Percentiles rank a stretch among this genome's conserved stretches.
Evolutionary conservation across 2,329 filamentous ascomycete genomes (phyloP).

Genomic region (Rutstroemia sp.): DNA sequence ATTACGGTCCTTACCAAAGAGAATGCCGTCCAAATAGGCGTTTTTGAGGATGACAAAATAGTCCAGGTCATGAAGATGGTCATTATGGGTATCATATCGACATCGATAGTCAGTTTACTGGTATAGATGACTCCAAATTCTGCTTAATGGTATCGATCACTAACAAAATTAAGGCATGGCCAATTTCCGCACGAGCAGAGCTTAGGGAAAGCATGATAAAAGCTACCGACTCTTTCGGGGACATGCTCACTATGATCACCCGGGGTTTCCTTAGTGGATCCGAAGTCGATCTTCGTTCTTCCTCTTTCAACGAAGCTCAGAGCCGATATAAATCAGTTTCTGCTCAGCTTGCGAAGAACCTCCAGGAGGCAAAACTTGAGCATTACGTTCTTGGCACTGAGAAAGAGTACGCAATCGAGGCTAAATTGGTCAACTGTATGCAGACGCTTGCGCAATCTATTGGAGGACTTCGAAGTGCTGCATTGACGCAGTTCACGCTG

Average conservation of each 20-base stretch:
- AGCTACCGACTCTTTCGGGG: slow-evolving; percentile 66
- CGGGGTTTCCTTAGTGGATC: slow-evolving; percentile 76
- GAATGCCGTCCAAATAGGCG: slow-evolving; percentile 73
- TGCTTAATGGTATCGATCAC: background rate
- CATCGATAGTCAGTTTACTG: slow-evolving; percentile 67
- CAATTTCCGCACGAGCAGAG: slow-evolving; percentile 66
- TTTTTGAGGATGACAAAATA: slow-evolving; percentile 76
- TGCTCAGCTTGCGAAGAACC: slow-evolving; percentile 63
- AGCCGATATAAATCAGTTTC: slow-evolving; percentile 60
- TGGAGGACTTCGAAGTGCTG: slow-evolving; percentile 82
- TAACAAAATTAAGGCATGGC: slow-evolving; percentile 35
- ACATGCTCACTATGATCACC: slow-evolving; percentile 76
- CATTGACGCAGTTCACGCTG: slow-evolving; percentile 80
- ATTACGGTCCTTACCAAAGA: slow-evolving; percentile 90
- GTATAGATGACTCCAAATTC: slow-evolving; percentile 39
- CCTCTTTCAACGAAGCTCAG: slow-evolving; percentile 55
- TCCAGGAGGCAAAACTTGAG: slow-evolving; percentile 83
- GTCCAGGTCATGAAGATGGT: slow-evolving; percentile 78
- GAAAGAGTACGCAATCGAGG: slow-evolving; percentile 69
- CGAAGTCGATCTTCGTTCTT: slow-evolving; percentile 66
- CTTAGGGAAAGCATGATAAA: slow-evolving; percentile 68
- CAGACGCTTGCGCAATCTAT: slow-evolving; percentile 82
- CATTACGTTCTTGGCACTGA: slow-evolving; percentile 78
- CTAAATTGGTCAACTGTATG: slow-evolving; percentile 73
- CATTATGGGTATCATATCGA: slow-evolving; percentile 65